Conservation (phyloP, 169 alveolate genomes). For the Plasmodium vinckei region DNA sequence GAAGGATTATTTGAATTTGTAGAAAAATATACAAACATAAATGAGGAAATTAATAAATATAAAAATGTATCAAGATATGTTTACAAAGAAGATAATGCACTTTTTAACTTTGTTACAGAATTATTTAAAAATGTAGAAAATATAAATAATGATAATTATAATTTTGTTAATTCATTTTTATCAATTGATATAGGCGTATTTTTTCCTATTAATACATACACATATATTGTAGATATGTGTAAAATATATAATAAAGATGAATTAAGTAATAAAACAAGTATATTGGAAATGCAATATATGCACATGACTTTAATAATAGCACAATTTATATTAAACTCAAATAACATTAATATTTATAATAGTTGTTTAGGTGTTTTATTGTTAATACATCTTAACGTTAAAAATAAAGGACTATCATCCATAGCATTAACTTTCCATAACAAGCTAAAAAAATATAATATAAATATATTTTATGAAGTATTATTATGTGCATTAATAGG, state of each 20-base stretch:
- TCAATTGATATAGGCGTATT: constrained; percentile 70
- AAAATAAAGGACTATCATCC: constrained; percentile 68
- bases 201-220: constrained; percentile 72
- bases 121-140: constrained; percentile 75
- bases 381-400: constrained; percentile 71
- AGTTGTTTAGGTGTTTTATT: constrained; percentile 73
- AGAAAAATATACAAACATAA: constrained; percentile 11
- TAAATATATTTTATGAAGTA: constrained; percentile 67
- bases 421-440: constrained; percentile 73
- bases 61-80: constrained; percentile 66
- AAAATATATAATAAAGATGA: constrained; percentile 74
- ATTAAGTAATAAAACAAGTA: constrained; percentile 38
- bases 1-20: background rate
- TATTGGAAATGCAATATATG: constrained; percentile 74
- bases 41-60: constrained; percentile 52
- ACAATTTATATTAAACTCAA: constrained; percentile 72
- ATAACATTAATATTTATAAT: constrained; percentile 72
- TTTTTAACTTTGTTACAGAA: constrained; percentile 75
- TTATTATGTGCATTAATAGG: constrained; percentile 71
- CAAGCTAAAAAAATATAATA: constrained; percentile 67
- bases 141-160: constrained; percentile 69
- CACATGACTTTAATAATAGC: constrained; percentile 75
- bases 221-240: constrained; percentile 76
- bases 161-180: constrained; percentile 73
- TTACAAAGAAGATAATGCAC: constrained; percentile 54